Base-by-base conservation (phyloP, 192 early-diverging fungal genomes). In the Podila minutissima region DNA sequence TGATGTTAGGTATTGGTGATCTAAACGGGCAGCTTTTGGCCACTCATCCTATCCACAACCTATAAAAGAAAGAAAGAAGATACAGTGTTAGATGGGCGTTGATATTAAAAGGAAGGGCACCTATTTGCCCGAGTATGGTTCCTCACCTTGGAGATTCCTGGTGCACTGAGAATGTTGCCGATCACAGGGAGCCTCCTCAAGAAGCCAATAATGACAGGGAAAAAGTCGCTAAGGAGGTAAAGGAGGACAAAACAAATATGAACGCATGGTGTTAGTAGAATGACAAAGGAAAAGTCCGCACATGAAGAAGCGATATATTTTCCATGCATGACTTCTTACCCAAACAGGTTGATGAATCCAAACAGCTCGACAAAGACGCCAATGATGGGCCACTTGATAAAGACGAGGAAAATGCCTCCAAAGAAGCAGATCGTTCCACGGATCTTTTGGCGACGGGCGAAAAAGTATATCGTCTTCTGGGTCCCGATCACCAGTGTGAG, bases 311-410 rank as follows among this genome's bases (percentile, higher is more conserved):
- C 15, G 1, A 0, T 15, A 46, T 11, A 15, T 0, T 46, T 2
- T 46, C 41, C 41, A 29, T 8, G 13, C 32, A 37, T 37, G 61
- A 11, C 13, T 29, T 17, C 37, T 20, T 89, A 96, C 94, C 95
- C 97, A 92, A 99, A 99, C 58, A 99, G 83, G 78, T 99, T 99
- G 64, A 99, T 88, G 78, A 99, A 98, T 10, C 97, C 97, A 89
- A 98, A 95, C 20, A 90, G 77, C 75, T 99, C 97, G 55, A 98
- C 87, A 31, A 92, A 32, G 55, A 99, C 94, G 31, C 97, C 97
- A 69, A 97, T 79, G 32, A 96, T 87, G 31, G 97, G 94, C 92
- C 94, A 96, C 82, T 94, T 94, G 57, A 93, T 57, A 84, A 99
- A 93, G 10, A 99, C 96, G 51, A 99, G 74, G 10, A 93, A 35